Percentiles rank a stretch among this genome's conserved stretches.
phyloP scores from a whole-genome alignment of 129 eudicot genomes.

The Artemisia annua region DNA sequence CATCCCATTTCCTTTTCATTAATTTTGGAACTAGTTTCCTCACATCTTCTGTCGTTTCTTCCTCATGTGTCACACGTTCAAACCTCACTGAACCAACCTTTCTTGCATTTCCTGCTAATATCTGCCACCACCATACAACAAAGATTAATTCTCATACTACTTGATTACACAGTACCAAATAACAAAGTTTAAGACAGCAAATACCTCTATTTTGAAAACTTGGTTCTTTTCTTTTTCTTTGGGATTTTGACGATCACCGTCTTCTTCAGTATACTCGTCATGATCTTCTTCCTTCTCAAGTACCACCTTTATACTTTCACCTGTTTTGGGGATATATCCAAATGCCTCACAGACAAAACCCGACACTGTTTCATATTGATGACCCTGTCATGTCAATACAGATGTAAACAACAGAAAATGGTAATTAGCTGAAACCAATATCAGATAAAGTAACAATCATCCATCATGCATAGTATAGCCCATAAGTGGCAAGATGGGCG shows the following conservation, averaged over 20 bases:
- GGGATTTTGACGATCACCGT: constrained; percentile 53
- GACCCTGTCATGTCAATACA: constrained; percentile 50
- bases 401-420: not conserved
- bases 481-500: not conserved
- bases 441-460: constrained; percentile 3
- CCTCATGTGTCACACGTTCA: constrained; percentile 57
- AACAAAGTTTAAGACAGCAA: not conserved
- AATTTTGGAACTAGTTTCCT: constrained; percentile 57
- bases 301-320: constrained; percentile 79
- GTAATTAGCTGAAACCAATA: not conserved
- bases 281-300: constrained; percentile 76
- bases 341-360: constrained; percentile 96
- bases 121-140: constrained; percentile 45
- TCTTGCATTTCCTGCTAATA: constrained; percentile 88
- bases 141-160: not conserved
- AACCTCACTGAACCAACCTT: constrained; percentile 90
- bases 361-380: constrained; percentile 95
- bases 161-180: too few species aligned
- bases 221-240: constrained; percentile 65
- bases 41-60: constrained; percentile 43
- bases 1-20: constrained; percentile 53
- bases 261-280: constrained; percentile 58
- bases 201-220: constrained; percentile 78
- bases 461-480: not conserved
- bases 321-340: constrained; percentile 94